These are phyloP conservation scores for Lepiota subincarnata DNA, from an alignment of 768 basidiomycete genomes.

Conservation along the genomic window DNA sequence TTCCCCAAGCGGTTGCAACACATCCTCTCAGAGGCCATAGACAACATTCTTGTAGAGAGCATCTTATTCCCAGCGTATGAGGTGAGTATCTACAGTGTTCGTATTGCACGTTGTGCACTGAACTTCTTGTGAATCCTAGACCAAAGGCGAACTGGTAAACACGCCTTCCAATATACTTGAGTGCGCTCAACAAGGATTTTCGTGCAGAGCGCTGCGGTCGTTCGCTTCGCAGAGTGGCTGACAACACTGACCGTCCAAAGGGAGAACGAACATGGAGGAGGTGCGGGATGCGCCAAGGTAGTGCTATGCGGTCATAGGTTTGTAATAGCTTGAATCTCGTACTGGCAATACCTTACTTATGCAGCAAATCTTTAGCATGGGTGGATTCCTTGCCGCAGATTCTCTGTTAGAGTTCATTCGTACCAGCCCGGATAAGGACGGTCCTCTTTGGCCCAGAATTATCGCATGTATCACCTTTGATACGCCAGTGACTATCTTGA, in stretches of 20 bases:
- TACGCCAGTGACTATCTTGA: slow-evolving; percentile 59
- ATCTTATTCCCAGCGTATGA: slow-evolving; percentile 89
- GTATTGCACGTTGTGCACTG: slow-evolving; percentile 6
- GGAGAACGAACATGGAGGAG: slow-evolving; percentile 72
- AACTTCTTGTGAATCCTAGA: slow-evolving; percentile 37
- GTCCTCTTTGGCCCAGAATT: slow-evolving; percentile 85
- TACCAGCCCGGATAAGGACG: slow-evolving; percentile 56
- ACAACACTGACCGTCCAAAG: slow-evolving; percentile 82
- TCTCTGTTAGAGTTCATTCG: slow-evolving; percentile 68
- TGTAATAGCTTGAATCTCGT: slow-evolving; percentile 12
- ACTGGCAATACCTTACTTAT: background rate
- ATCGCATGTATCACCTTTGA: slow-evolving; percentile 85
- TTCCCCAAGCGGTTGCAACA: slow-evolving; percentile 83
- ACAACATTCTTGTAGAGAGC: slow-evolving; percentile 57
- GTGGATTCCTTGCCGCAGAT: slow-evolving; percentile 86
- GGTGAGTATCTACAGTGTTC: slow-evolving; percentile 35
- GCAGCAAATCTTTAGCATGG: slow-evolving; percentile 62
- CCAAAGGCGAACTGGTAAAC: slow-evolving; percentile 85
- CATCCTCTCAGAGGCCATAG: slow-evolving; percentile 62
- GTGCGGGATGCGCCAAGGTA: slow-evolving; percentile 75
- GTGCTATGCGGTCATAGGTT: slow-evolving; percentile 90
- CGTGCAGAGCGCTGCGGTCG: slow-evolving; percentile 58
- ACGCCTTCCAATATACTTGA: background rate
- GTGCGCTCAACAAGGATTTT: slow-evolving; percentile 1
- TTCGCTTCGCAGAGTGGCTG: slow-evolving; percentile 89